A percentile compares a stretch with the other conserved stretches of the same genome.
Evolutionary conservation across 2,329 filamentous ascomycete genomes (phyloP).

Genomic region (Xylaria sp.): DNA sequence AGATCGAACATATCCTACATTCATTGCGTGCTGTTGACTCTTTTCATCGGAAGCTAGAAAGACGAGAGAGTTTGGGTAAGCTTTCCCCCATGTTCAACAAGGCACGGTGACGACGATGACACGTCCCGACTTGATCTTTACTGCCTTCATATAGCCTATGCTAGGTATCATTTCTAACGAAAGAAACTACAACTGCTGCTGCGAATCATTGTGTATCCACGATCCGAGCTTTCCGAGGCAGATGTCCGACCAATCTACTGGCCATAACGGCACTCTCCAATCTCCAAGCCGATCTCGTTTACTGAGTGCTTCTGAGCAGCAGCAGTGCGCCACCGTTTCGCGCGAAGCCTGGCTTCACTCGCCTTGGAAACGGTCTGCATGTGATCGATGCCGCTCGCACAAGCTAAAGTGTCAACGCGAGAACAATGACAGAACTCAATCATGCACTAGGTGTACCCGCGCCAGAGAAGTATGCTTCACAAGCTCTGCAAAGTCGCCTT

Average conservation of each 20-base stretch:
- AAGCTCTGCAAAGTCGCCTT: constrained; percentile 2
- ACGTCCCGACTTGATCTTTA: too few relatives aligned
- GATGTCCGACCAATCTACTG: background rate
- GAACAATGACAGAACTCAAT: background rate
- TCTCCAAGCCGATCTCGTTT: background rate
- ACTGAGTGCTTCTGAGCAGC: background rate
- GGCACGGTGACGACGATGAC: too few relatives aligned
- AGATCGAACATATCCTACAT: too few relatives aligned
- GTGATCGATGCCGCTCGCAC: constrained; percentile 19
- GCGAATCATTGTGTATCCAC: background rate
- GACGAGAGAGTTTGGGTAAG: too few relatives aligned
- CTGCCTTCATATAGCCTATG: too few relatives aligned
- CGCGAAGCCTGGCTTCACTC: constrained; percentile 20
- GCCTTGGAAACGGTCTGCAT: constrained; percentile 23
- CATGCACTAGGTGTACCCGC: constrained; percentile 15
- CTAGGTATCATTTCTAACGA: too few relatives aligned
- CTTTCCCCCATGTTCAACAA: too few relatives aligned
- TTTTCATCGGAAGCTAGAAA: too few relatives aligned
- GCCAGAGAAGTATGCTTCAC: background rate
- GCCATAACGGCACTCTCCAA: background rate
- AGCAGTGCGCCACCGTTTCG: background rate
- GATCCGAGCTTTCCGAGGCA: background rate
- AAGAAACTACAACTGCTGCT: too few relatives aligned
- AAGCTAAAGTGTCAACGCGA: constrained; percentile 23
- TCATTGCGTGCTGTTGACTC: too few relatives aligned